These are phyloP conservation scores for Syzygium grande DNA, from an alignment of 345 rosid genomes.

Conservation along the genomic window DNA sequence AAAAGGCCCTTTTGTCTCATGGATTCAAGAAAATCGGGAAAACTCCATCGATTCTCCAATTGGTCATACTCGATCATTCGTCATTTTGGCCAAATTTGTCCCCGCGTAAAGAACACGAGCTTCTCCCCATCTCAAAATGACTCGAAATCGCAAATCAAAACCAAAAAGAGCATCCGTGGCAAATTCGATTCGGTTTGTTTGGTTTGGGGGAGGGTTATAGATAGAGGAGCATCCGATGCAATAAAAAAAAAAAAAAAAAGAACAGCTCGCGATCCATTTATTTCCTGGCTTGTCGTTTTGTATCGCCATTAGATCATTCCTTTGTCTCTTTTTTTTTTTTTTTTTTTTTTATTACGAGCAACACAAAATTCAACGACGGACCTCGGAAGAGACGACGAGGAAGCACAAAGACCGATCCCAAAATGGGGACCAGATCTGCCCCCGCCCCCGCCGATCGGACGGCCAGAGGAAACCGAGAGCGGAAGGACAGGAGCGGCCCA, in stretches of 20 bases:
- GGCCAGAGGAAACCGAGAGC: background rate
- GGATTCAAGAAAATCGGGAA: fast-evolving
- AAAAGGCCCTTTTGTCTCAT: fast-evolving
- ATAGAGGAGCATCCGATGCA: background rate
- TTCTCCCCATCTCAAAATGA: background rate
- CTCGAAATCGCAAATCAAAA: background rate
- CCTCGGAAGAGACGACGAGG: background rate
- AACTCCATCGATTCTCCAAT: background rate
- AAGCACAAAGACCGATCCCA: background rate
- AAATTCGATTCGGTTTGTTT: background rate
- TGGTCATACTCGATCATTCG: background rate
- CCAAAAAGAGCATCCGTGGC: background rate
- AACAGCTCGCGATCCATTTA: background rate
- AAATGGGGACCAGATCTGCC: background rate
- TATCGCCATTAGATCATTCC: background rate
- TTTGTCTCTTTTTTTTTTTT: too few species aligned
- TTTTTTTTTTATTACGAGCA: too few species aligned
- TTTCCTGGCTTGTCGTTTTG: background rate
- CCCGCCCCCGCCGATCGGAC: background rate
- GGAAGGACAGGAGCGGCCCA: background rate
- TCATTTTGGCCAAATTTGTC: background rate
- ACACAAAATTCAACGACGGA: background rate
- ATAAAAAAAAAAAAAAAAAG: too few species aligned
- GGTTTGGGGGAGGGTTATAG: background rate
- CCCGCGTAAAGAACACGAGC: too few species aligned